Conservation (phyloP, 352 stramenopile species). For the Phytopythium aichiense region DNA sequence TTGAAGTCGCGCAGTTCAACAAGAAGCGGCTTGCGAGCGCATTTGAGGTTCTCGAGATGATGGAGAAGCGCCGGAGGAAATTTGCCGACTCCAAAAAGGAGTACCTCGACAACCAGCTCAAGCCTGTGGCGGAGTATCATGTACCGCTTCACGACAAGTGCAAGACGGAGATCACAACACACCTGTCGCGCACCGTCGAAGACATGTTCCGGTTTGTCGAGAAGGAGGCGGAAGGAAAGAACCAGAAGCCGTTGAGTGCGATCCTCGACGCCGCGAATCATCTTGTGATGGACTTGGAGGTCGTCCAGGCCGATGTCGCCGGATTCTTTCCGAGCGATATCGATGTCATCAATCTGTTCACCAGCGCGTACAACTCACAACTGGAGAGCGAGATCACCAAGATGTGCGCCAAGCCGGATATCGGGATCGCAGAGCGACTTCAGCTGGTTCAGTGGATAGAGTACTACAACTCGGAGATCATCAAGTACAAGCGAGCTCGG, state of each 20-base stretch:
- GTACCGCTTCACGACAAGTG: constrained; percentile 48
- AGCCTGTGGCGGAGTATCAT: constrained; percentile 37
- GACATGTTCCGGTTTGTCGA: constrained; percentile 64
- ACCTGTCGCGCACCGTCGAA: constrained; percentile 46
- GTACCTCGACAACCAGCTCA: constrained; percentile 67
- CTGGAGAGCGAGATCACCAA: constrained; percentile 65
- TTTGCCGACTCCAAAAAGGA: constrained; percentile 53
- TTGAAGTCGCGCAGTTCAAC: constrained; percentile 78
- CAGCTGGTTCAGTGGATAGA: constrained; percentile 88
- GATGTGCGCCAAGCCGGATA: constrained; percentile 50
- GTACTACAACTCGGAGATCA: constrained; percentile 85
- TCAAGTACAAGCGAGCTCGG: constrained; percentile 76
- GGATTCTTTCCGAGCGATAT: constrained; percentile 70
- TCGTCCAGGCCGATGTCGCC: constrained; percentile 70
- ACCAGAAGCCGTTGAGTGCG: constrained; percentile 53
- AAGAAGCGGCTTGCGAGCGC: constrained; percentile 59
- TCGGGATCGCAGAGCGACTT: constrained; percentile 68
- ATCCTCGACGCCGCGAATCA: constrained; percentile 67
- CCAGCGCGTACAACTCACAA: constrained; percentile 68
- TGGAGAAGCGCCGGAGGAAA: constrained; percentile 58
- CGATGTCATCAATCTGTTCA: constrained; percentile 79
- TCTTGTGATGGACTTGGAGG: constrained; percentile 74
- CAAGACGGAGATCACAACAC: constrained; percentile 55
- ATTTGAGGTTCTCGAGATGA: constrained; percentile 73
- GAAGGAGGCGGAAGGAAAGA: constrained; percentile 37